A percentile compares a stretch with the other conserved stretches of the same genome.
Conservation (phyloP, 495 filamentous ascomycete genomes). For the Haplographium delicatum region DNA sequence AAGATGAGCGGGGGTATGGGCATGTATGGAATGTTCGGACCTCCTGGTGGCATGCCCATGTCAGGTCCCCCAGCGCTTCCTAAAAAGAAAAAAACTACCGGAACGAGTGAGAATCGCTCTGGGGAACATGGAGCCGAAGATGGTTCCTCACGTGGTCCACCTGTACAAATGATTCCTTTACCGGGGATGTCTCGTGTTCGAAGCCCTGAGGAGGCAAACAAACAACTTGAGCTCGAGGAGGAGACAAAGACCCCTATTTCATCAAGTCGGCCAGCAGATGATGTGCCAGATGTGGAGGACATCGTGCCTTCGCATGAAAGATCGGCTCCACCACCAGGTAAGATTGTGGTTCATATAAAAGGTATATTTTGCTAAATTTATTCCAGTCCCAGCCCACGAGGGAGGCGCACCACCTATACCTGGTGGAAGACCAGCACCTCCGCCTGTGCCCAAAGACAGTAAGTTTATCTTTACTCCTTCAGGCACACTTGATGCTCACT, state of each 20-base stretch:
- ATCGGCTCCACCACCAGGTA: conserved; percentile 42
- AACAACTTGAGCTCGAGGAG: conserved; percentile 17
- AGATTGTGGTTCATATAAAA: not conserved
- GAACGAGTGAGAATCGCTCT: conserved; percentile 34
- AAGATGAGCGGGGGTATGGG: conserved; percentile 99
- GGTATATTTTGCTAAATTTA: conserved; percentile 19
- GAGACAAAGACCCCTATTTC: conserved; percentile 30
- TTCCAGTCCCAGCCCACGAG: conserved; percentile 34
- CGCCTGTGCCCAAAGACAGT: conserved; percentile 65
- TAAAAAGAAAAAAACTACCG: conserved; percentile 54
- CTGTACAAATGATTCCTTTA: conserved; percentile 73
- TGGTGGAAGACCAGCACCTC: conserved; percentile 59
- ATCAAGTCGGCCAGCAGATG: conserved; percentile 35
- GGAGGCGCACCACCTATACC: conserved; percentile 53
- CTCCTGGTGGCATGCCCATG: conserved; percentile 54
- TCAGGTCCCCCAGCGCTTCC: conserved; percentile 43
- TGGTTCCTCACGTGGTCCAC: conserved; percentile 47
- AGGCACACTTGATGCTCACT: conserved; percentile 29
- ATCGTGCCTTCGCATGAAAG: conserved; percentile 41
- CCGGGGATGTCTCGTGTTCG: conserved; percentile 59
- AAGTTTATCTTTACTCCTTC: conserved; percentile 32
- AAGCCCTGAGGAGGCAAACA: conserved; percentile 31
- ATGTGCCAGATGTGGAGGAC: conserved; percentile 62
- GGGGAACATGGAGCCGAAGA: conserved; percentile 38
- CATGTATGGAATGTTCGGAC: conserved; percentile 90